Percentiles rank a stretch among this genome's conserved stretches.
These are phyloP conservation scores for Colletotrichum higginsianum DNA, from an alignment of 2,329 filamentous ascomycete species.

Conservation along the genomic window DNA sequence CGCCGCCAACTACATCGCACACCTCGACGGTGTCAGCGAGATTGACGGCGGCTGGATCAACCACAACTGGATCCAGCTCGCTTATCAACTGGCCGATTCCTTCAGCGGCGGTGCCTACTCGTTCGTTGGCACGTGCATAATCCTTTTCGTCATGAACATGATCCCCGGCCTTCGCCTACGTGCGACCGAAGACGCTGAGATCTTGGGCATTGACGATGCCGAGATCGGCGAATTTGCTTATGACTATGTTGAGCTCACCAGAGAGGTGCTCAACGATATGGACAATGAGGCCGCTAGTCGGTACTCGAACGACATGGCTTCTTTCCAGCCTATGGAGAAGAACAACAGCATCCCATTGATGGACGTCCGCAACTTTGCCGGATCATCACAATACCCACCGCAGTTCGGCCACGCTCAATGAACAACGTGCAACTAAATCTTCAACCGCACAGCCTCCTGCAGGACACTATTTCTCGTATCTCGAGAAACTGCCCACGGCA, in stretches of 20 bases:
- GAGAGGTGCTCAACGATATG: constrained; percentile 66
- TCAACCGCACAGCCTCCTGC: not conserved
- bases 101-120: constrained; percentile 83
- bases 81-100: constrained; percentile 87
- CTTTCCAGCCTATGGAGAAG: constrained; percentile 63
- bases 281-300: constrained; percentile 61
- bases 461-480: not conserved
- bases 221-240: constrained; percentile 97
- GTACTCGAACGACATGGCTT: constrained; percentile 58
- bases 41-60: constrained; percentile 88
- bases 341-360: constrained; percentile 65
- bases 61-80: constrained; percentile 86
- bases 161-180: constrained; percentile 83
- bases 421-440: not conserved
- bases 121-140: constrained; percentile 82
- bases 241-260: constrained; percentile 88
- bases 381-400: constrained; percentile 51
- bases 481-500: not conserved
- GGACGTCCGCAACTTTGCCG: constrained; percentile 59
- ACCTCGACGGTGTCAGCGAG: constrained; percentile 77
- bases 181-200: constrained; percentile 82
- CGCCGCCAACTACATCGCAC: constrained; percentile 86
- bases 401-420: constrained; percentile 42
- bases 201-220: constrained; percentile 88
- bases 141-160: constrained; percentile 85